Base-by-base conservation (phyloP, 495 filamentous ascomycete species). In the Rusavskia elegans region DNA sequence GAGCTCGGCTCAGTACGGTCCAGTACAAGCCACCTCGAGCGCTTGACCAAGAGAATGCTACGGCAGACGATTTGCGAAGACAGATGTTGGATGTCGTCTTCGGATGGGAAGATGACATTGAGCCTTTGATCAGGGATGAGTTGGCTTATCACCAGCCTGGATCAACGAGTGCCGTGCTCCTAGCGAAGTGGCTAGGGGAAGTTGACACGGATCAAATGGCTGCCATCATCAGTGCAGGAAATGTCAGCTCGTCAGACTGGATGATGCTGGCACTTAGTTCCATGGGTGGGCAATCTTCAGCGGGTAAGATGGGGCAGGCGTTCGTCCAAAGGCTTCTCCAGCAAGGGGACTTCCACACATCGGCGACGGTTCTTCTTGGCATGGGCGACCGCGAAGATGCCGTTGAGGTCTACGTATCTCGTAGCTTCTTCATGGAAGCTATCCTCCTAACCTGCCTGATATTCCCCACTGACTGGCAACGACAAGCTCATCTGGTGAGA, bases 1-100 rank as follows among this genome's bases (percentile, higher is more conserved):
- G 87, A 62, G 68, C 82, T 45, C 78, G 87, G 23, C 70, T 96
- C 3, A 83, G 77, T 49, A 88, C 92, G 50, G 80, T 94, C 36
- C 80, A 83, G 1, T 93, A 87, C 63, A 80, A 81, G 59, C 73
- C 80, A 40, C 75, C 82, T 2, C 71, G 76, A 19, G 71, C 74
- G 16, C 59, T 78, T 29, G 82, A 86, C 53, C 75, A 83, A 53
- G 61, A 69, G 5, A 72, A 76, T 39, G 63, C 92, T 27, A 90
- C 84, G 2, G 81, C 89, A 25, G 84, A 96, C 62, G 83, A 92
- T 57, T 76, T 95, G 38, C 82, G 90, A 46, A 79, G 76, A 37
- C 86, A 95, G 67, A 97, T 97, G 93, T 71, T 98, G 19, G 87
- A 78, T 62, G 83, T 87, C 29, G 87, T 98, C 1, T 98, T 98